Base-by-base conservation (phyloP, 768 basidiomycete species). In the Tephrocybe sp. region DNA sequence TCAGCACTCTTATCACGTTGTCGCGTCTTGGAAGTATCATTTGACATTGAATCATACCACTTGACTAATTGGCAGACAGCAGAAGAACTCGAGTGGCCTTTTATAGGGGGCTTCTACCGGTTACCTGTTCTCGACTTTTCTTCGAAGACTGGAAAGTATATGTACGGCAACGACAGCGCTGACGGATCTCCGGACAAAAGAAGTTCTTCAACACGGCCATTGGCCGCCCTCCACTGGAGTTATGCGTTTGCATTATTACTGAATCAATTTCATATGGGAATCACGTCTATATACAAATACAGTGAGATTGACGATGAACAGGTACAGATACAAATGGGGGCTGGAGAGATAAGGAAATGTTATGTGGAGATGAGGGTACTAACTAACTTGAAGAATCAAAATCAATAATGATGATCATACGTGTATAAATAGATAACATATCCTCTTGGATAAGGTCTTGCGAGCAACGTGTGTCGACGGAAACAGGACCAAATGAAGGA, bases 321-420 rank as follows among this genome's bases (percentile, higher is more conserved):
- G 23, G 45, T 39, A 50, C 45, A 45, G 19, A 45, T 33, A 54
- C 37, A 47, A 37, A 24, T 27, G 43, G 24, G 43, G 37, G 49
- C 21, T 49, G 34, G n/a, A 39, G 15, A 50, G 54, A 55, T 51
- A 51, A 51, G 49, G 33, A 48, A 44, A 51, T 16, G 49, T 19
- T 36, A 22, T 18, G 29, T 39, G 11, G 19, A 25, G 8, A 15
- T 1, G 24, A 23, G 42, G 49, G 34, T 27, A 38, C 7, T n/a
- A n/a, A n/a, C n/a, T n/a, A n/a, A n/a, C n/a, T n/a, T n/a, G n/a
- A 45, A 15, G 33, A 15, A 22, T 29, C 38, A 30, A 29, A 27
- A 47, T 34, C 33, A 34, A 12, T 34, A 18, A 36, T 36, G 18
- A 38, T 38, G 8, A n/a, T n/a, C n/a, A n/a, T n/a, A n/a, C n/a